Evolutionary conservation across 768 basidiomycete genomes (phyloP).

Genomic region (Rhodotorula graminis): DNA sequence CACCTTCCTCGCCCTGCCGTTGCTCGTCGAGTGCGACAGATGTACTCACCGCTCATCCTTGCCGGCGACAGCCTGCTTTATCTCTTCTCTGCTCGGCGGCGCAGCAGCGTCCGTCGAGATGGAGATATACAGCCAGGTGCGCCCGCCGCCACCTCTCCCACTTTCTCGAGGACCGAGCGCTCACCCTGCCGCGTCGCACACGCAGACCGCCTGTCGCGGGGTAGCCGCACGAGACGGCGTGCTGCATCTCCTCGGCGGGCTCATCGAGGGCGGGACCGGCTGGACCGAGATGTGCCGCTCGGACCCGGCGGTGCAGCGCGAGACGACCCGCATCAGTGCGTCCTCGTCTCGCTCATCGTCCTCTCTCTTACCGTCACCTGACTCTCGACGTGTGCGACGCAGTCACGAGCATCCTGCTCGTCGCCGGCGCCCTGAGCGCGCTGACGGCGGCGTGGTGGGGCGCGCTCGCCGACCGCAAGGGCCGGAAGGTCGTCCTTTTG

Average conservation of each 20-base stretch:
- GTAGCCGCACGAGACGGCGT: not conserved
- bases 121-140: slow-evolving; percentile 8
- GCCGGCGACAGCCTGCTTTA: slow-evolving; percentile 5
- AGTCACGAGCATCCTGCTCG: slow-evolving; percentile 17
- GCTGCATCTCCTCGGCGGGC: not conserved
- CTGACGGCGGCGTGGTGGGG: slow-evolving; percentile 29
- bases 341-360: too few relatives aligned
- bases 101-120: slow-evolving; percentile 8
- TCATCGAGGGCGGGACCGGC: not conserved
- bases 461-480: slow-evolving; percentile 2
- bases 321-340: not conserved
- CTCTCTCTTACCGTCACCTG: not conserved
- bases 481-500: slow-evolving; percentile 11
- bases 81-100: slow-evolving; percentile 8
- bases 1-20: not conserved
- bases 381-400: not conserved
- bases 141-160: not conserved
- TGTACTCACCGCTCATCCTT: too few relatives aligned
- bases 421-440: slow-evolving; percentile 9
- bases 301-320: slow-evolving; percentile 2
- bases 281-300: slow-evolving; percentile 18
- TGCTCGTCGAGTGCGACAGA: not conserved
- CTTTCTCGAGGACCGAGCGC: too few relatives aligned
- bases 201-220: slow-evolving; percentile 12
- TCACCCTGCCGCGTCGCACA: too few relatives aligned